phyloP scores from a whole-genome alignment of 2,329 filamentous ascomycete species.

The Xylaria sp. region DNA sequence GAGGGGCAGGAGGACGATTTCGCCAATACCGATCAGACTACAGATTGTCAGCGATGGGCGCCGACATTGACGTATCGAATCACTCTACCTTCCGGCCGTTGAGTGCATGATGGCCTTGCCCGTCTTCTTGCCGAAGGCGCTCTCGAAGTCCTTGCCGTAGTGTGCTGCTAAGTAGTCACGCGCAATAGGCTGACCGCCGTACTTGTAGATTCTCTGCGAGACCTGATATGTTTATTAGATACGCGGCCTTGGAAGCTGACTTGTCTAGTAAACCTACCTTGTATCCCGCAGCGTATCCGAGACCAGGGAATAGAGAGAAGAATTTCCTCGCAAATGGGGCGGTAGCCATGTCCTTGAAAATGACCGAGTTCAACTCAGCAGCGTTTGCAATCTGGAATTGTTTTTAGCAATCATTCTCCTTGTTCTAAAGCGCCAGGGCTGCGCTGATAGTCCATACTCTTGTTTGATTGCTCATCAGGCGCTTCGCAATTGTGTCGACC shows the following conservation, averaged over 20 bases:
- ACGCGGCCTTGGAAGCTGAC: not conserved
- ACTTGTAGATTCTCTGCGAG: constrained; percentile 97
- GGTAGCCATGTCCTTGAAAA: constrained; percentile 87
- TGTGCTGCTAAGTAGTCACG: constrained; percentile 84
- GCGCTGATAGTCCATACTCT: constrained; percentile 56
- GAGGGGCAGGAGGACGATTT: constrained; percentile 92
- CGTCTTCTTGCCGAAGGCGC: constrained; percentile 91
- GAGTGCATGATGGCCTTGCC: constrained; percentile 99
- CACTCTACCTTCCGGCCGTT: constrained; percentile 78
- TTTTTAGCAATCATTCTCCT: constrained; percentile 17
- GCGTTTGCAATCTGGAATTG: constrained; percentile 30
- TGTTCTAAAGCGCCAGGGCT: not conserved
- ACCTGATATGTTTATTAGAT: constrained; percentile 54
- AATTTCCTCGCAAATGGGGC: constrained; percentile 79
- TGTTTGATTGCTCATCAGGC: constrained; percentile 97
- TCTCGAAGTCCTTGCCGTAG: constrained; percentile 83
- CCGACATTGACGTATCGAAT: not conserved
- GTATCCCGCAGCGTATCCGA: constrained; percentile 97
- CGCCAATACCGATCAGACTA: constrained; percentile 93
- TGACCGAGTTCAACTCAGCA: constrained; percentile 80
- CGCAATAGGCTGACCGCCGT: constrained; percentile 93
- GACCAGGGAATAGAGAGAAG: constrained; percentile 92
- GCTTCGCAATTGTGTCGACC: constrained; percentile 98
- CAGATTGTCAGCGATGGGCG: constrained; percentile 49
- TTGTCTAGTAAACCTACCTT: constrained; percentile 64